A percentile compares a stretch with the other conserved stretches of the same genome.
These are phyloP conservation scores for Globisporangium alternatum DNA, from an alignment of 352 stramenopile species.

Conservation along the genomic window DNA sequence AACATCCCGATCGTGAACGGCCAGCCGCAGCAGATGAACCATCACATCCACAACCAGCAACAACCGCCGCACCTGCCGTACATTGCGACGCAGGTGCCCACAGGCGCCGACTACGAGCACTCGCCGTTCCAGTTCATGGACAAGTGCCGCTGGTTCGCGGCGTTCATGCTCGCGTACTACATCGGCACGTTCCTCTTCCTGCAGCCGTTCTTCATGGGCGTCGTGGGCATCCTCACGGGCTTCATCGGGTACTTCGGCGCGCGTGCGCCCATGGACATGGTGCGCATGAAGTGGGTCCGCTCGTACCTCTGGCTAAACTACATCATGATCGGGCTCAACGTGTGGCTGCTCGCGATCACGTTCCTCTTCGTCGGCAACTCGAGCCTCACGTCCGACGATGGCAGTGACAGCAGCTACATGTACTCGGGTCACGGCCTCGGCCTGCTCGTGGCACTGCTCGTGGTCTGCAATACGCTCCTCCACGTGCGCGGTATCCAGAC, in stretches of 20 bases:
- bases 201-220: slow-evolving; percentile 66
- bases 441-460: slow-evolving; percentile 48
- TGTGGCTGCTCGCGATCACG: slow-evolving; percentile 56
- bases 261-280: slow-evolving; percentile 49
- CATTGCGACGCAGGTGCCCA: slow-evolving; percentile 33
- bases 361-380: slow-evolving; percentile 27
- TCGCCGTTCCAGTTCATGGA: slow-evolving; percentile 58
- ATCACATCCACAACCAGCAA: background rate
- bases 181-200: slow-evolving; percentile 65
- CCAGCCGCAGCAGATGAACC: slow-evolving; percentile 11
- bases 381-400: slow-evolving; percentile 15
- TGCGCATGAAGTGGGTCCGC: slow-evolving; percentile 68
- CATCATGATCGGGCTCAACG: slow-evolving; percentile 60
- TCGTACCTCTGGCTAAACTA: slow-evolving; percentile 74
- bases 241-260: slow-evolving; percentile 66
- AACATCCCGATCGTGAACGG: slow-evolving; percentile 34
- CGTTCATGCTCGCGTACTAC: slow-evolving; percentile 70
- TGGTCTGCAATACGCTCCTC: slow-evolving; percentile 53
- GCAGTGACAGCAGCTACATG: slow-evolving; percentile 24
- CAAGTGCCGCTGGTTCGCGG: slow-evolving; percentile 55
- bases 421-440: slow-evolving; percentile 39
- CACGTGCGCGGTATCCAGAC: slow-evolving; percentile 53
- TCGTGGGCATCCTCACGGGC: slow-evolving; percentile 51
- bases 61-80: slow-evolving; percentile 18
- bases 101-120: slow-evolving; percentile 28